Evolutionary conservation across 2,329 filamentous ascomycete genomes (phyloP).

Genomic region (Alternaria tenuissima): DNA sequence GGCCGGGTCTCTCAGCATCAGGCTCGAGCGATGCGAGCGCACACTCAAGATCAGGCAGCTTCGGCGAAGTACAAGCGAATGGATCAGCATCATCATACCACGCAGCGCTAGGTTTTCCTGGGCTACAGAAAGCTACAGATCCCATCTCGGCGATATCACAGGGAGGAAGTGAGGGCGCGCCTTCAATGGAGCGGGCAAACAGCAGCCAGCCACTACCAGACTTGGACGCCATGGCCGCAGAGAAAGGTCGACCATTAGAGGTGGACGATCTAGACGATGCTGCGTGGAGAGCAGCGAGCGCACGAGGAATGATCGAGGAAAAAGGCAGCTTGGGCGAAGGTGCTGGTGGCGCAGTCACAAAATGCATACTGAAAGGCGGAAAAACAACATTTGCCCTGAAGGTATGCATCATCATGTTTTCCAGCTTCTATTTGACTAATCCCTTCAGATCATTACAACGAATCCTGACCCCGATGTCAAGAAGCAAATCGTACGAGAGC

Average conservation of each 20-base stretch:
- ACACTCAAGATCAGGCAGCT: constrained; percentile 84
- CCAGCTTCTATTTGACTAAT: constrained; percentile 18
- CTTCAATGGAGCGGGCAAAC: constrained; percentile 79
- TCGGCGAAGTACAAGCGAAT: constrained; percentile 79
- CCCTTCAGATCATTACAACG: constrained; percentile 83
- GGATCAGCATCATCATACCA: constrained; percentile 85
- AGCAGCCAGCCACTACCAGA: constrained; percentile 79
- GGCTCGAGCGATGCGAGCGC: constrained; percentile 82
- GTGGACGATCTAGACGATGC: constrained; percentile 96
- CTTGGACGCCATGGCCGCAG: constrained; percentile 81
- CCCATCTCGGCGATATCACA: constrained; percentile 90
- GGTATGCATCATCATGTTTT: constrained; percentile 59
- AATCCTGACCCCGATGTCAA: constrained; percentile 98
- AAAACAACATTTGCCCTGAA: constrained; percentile 97
- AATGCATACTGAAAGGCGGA: constrained; percentile 85
- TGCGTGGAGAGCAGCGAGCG: constrained; percentile 91
- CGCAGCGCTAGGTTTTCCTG: constrained; percentile 82
- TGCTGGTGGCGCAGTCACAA: constrained; percentile 93
- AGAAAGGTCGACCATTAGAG: constrained; percentile 83
- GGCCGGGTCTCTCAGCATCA: constrained; percentile 68
- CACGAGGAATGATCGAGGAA: constrained; percentile 86
- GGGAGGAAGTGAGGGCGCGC: constrained; percentile 72
- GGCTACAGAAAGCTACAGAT: constrained; percentile 74
- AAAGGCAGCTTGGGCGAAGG: constrained; percentile 91
- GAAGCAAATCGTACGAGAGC: constrained; percentile 95